Evolutionary conservation across 2,329 filamentous ascomycete species (phyloP).

Genomic region (Rutstroemia sydowiana): DNA sequence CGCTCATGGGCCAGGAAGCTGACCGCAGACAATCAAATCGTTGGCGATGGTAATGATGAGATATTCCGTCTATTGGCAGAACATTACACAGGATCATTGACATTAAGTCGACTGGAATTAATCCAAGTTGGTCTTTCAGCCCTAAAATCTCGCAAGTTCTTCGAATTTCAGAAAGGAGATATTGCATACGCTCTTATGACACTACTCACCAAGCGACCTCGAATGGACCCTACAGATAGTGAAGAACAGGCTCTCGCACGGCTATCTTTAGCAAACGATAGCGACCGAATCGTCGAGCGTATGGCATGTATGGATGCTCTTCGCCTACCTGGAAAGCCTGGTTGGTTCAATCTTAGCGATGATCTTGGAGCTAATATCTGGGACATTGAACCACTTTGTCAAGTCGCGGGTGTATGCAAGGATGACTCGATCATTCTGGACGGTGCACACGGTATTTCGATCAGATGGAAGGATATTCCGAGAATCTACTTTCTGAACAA

Average conservation of each 20-base stretch:
- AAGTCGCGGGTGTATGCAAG: constrained; percentile 29
- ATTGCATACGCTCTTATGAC: constrained; percentile 31
- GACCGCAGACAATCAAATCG: background rate
- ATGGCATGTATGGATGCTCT: constrained; percentile 21
- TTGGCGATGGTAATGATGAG: constrained; percentile 7
- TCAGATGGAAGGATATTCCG: constrained; percentile 30
- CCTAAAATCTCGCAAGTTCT: constrained; percentile 4
- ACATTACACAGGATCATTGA: constrained; percentile 7
- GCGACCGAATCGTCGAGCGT: constrained; percentile 28
- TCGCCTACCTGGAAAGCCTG: background rate
- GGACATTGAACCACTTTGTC: constrained; percentile 30
- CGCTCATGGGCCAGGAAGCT: constrained; percentile 8
- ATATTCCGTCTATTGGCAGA: constrained; percentile 9
- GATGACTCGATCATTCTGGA: constrained; percentile 29
- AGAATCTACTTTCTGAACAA: constrained; percentile 3
- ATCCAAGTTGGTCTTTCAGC: constrained; percentile 7
- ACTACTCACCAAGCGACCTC: constrained; percentile 25
- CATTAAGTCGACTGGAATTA: constrained; percentile 5
- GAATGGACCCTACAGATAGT: constrained; percentile 22
- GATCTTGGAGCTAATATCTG: constrained; percentile 27
- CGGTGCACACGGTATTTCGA: constrained; percentile 26
- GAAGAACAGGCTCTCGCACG: constrained; percentile 29
- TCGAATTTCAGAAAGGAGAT: constrained; percentile 20
- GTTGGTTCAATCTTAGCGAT: constrained; percentile 22
- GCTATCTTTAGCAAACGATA: constrained; percentile 29